Conservation (phyloP, 2,329 filamentous ascomycete species). For the Helotiales sp. region DNA sequence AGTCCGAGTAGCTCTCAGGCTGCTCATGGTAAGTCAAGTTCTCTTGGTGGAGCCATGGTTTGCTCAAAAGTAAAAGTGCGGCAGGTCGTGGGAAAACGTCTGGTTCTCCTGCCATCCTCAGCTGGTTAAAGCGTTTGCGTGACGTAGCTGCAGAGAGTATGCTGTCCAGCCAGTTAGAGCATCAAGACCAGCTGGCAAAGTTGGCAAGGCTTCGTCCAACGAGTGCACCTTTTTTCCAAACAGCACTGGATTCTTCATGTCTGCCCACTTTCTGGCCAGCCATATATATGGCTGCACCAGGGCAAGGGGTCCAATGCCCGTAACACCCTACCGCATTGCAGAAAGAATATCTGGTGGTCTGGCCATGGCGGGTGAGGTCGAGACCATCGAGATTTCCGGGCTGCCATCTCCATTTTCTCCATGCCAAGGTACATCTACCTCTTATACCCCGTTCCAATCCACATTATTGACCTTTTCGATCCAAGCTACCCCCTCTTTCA, state of each 20-base stretch:
- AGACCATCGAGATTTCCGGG: background rate
- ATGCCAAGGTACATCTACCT: background rate
- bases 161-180: background rate
- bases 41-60: no score
- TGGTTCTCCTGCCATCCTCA: background rate
- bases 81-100: no score
- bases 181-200: background rate
- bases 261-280: constrained; percentile 8
- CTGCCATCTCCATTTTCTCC: background rate
- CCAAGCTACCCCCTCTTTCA: background rate
- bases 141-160: background rate
- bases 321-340: background rate
- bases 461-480: background rate
- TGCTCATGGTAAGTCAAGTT: no score
- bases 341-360: background rate
- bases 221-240: background rate
- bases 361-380: background rate
- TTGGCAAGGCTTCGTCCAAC: no score
- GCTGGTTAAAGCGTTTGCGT: background rate
- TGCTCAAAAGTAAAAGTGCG: no score
- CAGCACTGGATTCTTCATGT: background rate
- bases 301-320: background rate
- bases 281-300: background rate
- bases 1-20: no score
- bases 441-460: background rate